These are phyloP conservation scores for Tylopilus felleus DNA, from an alignment of 768 basidiomycete species.

Conservation along the genomic window DNA sequence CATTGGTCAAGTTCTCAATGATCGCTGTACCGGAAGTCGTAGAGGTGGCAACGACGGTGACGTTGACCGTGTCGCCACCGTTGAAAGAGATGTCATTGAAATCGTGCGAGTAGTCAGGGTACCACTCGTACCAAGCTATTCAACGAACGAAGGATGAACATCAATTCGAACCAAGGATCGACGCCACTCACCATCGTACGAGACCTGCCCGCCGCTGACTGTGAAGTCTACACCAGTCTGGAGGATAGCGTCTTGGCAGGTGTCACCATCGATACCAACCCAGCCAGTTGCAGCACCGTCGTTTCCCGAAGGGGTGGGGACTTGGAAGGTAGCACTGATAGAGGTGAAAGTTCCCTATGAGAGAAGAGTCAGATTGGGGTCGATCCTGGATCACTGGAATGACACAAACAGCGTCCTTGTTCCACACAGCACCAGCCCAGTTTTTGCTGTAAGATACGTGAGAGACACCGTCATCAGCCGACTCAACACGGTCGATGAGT, in stretches of 20 bases:
- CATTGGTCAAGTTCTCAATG: constrained; percentile 20
- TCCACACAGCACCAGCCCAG: constrained; percentile 20
- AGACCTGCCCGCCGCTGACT: background rate
- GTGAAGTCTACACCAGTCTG: constrained; percentile 20
- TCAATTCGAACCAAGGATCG: background rate
- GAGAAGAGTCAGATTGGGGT: background rate
- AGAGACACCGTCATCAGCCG: background rate
- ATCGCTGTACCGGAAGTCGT: constrained; percentile 15
- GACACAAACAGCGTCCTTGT: background rate
- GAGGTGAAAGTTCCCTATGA: constrained; percentile 18
- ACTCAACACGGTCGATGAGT: background rate
- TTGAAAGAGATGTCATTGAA: constrained; percentile 14
- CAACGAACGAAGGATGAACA: background rate
- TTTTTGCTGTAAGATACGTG: constrained; percentile 11
- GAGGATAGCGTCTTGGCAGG: constrained; percentile 12
- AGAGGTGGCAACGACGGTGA: constrained; percentile 16
- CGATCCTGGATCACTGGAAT: background rate
- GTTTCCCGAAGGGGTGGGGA: constrained; percentile 11
- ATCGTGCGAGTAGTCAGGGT: constrained; percentile 11
- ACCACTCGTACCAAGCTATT: constrained; percentile 26
- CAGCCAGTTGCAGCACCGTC: constrained; percentile 15
- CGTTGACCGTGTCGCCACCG: constrained; percentile 13
- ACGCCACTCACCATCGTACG: constrained; percentile 13
- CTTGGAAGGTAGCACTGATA: constrained; percentile 19
- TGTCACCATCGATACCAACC: constrained; percentile 25